Conservation (phyloP, 2,329 filamentous ascomycete genomes). For the Aspergillus eucalypticola region DNA sequence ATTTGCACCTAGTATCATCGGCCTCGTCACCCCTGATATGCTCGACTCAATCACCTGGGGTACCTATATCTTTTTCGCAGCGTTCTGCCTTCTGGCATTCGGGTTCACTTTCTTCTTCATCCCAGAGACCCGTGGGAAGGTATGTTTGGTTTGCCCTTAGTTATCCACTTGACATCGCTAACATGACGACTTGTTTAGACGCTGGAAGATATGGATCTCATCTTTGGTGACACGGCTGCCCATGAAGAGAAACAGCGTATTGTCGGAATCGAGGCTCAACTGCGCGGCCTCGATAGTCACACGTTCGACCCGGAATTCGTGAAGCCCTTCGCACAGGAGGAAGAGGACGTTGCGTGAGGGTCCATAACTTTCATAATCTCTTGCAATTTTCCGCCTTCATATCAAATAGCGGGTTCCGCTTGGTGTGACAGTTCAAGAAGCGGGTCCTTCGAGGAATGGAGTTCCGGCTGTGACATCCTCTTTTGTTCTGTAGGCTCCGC, state of each 20-base stretch:
- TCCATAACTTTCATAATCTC: background rate
- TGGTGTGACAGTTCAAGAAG: background rate
- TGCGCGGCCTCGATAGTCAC: slow-evolving; percentile 29
- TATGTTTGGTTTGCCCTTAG: slow-evolving; percentile 13
- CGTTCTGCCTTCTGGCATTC: slow-evolving; percentile 38
- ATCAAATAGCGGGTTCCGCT: background rate
- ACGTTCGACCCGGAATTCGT: background rate
- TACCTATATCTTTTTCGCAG: slow-evolving; percentile 44
- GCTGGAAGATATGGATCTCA: slow-evolving; percentile 59
- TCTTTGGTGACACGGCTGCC: slow-evolving; percentile 43
- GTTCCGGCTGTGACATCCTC: background rate
- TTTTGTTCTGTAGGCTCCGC: background rate
- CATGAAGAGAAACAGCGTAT: slow-evolving; percentile 43
- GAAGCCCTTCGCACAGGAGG: slow-evolving; percentile 25
- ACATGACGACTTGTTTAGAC: slow-evolving; percentile 31
- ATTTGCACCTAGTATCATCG: slow-evolving; percentile 32
- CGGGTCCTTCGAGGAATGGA: background rate
- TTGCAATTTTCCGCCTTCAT: background rate
- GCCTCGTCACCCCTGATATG: slow-evolving; percentile 41
- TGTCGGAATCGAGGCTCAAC: slow-evolving; percentile 40
- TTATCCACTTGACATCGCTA: background rate
- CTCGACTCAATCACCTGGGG: slow-evolving; percentile 39
- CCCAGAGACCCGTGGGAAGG: slow-evolving; percentile 40
- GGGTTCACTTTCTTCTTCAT: slow-evolving; percentile 38
- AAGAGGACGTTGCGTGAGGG: slow-evolving; percentile 18